Evolutionary conservation across 768 basidiomycete species (phyloP), one percentile per base, ranked within the genome.

Genomic region (Agaricus sinodeliciosus): DNA sequence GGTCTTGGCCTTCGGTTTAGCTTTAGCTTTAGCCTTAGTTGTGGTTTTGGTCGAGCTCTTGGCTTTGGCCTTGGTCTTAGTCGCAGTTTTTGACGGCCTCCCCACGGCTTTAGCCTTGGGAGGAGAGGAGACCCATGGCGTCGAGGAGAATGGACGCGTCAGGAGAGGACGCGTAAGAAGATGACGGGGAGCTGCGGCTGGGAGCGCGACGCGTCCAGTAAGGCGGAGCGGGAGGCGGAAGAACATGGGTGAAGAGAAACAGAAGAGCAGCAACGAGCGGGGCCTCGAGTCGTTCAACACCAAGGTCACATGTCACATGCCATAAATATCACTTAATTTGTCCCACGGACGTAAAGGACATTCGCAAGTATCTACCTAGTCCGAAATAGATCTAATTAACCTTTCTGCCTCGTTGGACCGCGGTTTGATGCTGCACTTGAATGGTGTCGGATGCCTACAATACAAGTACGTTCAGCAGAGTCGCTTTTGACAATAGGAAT

Each of bases 401-500:
- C 12, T 42, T 31, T 59, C 58, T 19, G 64, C 60, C 35, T 62
- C 65, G 48, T 56, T 57, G 28, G 57, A 63, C 52, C 65, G 57
- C 12, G 65, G 65, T 37, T 61, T 59, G 40, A 67, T 59, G 45
- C 57, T 60, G 41, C 62, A 67, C 35, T 60, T 51, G 53, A 67
- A 65, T 2, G 48, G 58, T 9, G 57, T 57, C 5, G 65, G 65
- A 11, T 56, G n/a, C n/a, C n/a, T n/a, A n/a, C n/a, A n/a, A n/a
- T n/a, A n/a, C n/a, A n/a, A n/a, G n/a, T n/a, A n/a, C n/a, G n/a
- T n/a, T n/a, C n/a, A n/a, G n/a, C n/a, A n/a, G n/a, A 43, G 19
- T 15, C 39, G 27, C 37, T 43, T 26, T 39, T 9, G 39, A n/a
- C 44, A 43, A 31, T 28, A 52, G 16, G 40, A 49, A 39, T 16